Evolutionary conservation across 2,329 filamentous ascomycete genomes (phyloP), one percentile per base, ranked within the genome.

Genomic region (Talaromyces atroroseus): DNA sequence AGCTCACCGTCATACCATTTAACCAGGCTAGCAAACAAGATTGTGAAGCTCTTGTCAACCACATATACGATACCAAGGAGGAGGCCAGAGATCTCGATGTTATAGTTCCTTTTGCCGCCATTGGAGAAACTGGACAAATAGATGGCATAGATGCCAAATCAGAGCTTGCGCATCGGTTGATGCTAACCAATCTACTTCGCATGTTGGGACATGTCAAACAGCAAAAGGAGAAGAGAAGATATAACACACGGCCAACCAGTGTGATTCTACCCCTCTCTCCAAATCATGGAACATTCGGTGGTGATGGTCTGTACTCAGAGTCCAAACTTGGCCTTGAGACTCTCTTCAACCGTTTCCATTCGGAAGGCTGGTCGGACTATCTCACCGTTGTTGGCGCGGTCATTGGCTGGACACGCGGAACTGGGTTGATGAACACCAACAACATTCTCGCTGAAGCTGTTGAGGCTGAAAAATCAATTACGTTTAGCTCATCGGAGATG

Each of bases 11-110:
- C 55, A 94, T 97, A 52, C 94, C 94, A 49, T 99, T 97, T 83
- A 99, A 99, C 76, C 92, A 96, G 74, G 94, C 92, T 62, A 97
- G 92, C 79, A 94, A 96, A 78, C 92, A 97, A 73, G 94, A 99
- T 71, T 89, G 96, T 36, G 90, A 97, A 73, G 90, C 90, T 49
- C 81, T 99, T 7, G 81, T 97, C 53, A 83, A 96, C 60, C 99
- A 97, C 78, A 95, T 99, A 70, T 99, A 96, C 72, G 92, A 97
- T 69, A 74, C 87, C 62, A 97, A 97, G 86, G 92, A 87, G 70
- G 94, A 94, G 6, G 94, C 92, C 62, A 97, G 94, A 94, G 94
- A 99, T 75, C 83, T 99, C 40, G 94, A 99, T 76, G 95, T 86
- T 71, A 87, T 99, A 60, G 83, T 99, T 62, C 94, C 94, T 11